Conservation (phyloP, 2,329 filamentous ascomycete genomes). For the Aphanocladium album region DNA sequence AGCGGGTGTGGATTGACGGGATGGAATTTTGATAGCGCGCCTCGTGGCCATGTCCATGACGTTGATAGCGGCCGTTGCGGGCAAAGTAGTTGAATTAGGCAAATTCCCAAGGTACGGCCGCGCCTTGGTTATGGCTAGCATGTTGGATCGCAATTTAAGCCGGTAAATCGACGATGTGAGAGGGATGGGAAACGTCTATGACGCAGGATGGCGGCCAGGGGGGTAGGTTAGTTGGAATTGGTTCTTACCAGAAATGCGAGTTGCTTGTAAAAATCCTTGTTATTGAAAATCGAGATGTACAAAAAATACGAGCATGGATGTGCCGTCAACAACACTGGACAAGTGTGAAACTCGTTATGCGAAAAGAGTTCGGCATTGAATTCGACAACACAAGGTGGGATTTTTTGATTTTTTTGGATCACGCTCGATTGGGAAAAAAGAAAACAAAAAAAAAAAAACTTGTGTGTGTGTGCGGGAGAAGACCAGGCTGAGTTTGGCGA, state of each 20-base stretch:
- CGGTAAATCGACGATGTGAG: neutral
- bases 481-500: slow-evolving; percentile 4
- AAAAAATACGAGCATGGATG: neutral
- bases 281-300: neutral
- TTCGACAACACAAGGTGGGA: neutral
- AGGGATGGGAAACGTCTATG: slow-evolving; percentile 1
- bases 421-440: neutral
- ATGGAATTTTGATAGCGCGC: neutral
- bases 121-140: neutral
- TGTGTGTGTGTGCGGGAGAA: neutral
- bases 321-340: neutral
- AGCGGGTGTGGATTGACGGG: neutral
- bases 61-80: neutral
- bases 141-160: slow-evolving; percentile 1
- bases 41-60: neutral
- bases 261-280: neutral
- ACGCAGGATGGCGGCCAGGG: neutral
- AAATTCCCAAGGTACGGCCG: neutral
- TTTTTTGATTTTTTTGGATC: neutral
- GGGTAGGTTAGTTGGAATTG: neutral
- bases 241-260: neutral
- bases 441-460: neutral
- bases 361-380: neutral
- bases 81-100: neutral
- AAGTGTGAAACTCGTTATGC: slow-evolving; percentile 7